Base-by-base conservation (phyloP, 2,329 filamentous ascomycete species). In the Arachnomyces sp. region DNA sequence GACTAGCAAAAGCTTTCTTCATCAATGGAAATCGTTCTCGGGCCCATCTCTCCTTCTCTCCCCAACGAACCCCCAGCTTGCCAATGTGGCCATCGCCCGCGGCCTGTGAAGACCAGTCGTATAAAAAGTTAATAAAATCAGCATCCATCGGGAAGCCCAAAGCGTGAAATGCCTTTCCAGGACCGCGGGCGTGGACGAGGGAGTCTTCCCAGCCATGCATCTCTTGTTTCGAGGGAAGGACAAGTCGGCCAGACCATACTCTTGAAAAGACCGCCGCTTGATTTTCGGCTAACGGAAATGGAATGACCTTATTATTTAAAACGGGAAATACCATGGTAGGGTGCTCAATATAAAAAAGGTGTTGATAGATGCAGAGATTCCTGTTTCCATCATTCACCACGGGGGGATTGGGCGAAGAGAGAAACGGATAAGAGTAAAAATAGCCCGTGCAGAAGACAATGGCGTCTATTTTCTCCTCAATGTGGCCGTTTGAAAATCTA, bases 381-480 rank as follows among this genome's bases (percentile, higher is more conserved):
- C 83, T 74, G 28, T 73, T 74, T 1, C 89, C 89, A 40, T 79
- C 74, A 0, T 75, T 79, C 40, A 89, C 71, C 2, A 87, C 57
- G 0, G 76, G 68, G 0, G 78, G 72, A 1, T 60, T 39, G 2
- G 77, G 54, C 0, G 58, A 58, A 2, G 61, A 58, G 3, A 81
- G 57, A 54, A 94, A 95, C 0, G 88, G 87, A 43, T 83, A 84
- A 4, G 81, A 80, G 63, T 85, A 94, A 42, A 94, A 76, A 54
- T 93, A 96, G 0, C 90, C 90, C 0, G 90, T 95, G 58, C 85
- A 89, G 61, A 90, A 95, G 18, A 96, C 58, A 4, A 95, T 66
- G 1, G 77, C 74, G 53, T 95, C 89, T 41, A 96, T 63, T 28
- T 79, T 67, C 2, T 65, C 64, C 54, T 87, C 83, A 7, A 81